Base-by-base conservation (phyloP, 1,284 basidiomycete species). In the Cutaneotrichosporon cutaneum region DNA sequence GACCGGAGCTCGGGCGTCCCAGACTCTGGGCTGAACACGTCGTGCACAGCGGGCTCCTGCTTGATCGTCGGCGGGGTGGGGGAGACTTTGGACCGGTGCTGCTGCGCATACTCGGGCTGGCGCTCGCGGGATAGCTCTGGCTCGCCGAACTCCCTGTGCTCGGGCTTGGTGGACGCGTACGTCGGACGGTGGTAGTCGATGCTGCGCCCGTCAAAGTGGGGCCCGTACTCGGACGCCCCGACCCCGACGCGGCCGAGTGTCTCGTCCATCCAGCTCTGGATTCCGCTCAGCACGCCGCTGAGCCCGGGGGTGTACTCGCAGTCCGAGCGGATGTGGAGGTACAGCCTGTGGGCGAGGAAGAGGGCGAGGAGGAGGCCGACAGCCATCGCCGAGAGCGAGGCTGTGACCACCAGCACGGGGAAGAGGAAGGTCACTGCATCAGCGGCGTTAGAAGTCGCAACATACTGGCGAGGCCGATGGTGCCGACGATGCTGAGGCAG, bases 331-430 rank as follows among this genome's bases (percentile, higher is more conserved):
- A 75, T 35, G 65, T 76, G 70, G 36, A 76, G 68, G 64, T 73
- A 76, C 11, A 77, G 70, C 33, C 76, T 57, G 61, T 77, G 72
- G 2, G 61, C 58, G 55, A 77, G 72, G 70, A 77, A 77, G 32
- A 75, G 68, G 42, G 59, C 54, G 5, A 77, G 58, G 13, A 77
- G 70, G 61, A 65, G 62, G 5, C 63, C 36, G 21, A 76, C 66
- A 16, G 68, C 59, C 36, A 60, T 33, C 39, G 66, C 27, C 10
- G 74, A 65, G n/a, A 72, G 33, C 59, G 72, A 52, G 30, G 67
- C 64, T 2, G 73, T 75, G 62, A 75, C 56, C 54, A 71, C 61
- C 4, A 77, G 66, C 9, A 72, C 60, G 18, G 76, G 76, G 32
- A 74, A 61, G 59, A 77, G 73, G 60, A 76, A 54, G 0, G 69